These are phyloP conservation scores for Boletus hoseneyae DNA, from an alignment of 1,284 basidiomycete species.

Conservation along the genomic window DNA sequence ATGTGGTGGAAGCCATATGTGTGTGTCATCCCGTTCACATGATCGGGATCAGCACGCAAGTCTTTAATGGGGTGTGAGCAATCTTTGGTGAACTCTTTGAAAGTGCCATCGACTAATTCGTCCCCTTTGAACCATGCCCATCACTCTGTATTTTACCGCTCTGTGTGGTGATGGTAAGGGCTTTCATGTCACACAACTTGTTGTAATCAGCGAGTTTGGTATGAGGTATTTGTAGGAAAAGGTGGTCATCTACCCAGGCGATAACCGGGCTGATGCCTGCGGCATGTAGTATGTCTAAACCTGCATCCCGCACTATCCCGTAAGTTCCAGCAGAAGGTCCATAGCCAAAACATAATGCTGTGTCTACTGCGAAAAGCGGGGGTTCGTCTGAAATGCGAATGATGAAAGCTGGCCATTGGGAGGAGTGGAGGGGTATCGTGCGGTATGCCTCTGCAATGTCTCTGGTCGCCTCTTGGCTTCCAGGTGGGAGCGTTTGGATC, in stretches of 20 bases:
- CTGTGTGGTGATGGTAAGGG: neutral
- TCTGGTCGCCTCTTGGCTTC: neutral
- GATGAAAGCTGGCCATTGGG: slow-evolving; percentile 2
- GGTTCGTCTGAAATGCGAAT: neutral
- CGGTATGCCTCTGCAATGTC: slow-evolving; percentile 8
- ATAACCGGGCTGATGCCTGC: neutral
- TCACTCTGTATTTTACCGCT: neutral
- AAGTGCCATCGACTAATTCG: neutral
- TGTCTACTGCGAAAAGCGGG: slow-evolving; percentile 1
- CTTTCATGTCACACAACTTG: neutral
- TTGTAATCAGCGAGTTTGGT: neutral
- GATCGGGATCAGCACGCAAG: no score
- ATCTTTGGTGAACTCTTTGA: slow-evolving; percentile 6
- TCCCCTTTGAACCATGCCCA: neutral
- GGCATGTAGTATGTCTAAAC: neutral
- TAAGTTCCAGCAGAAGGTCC: slow-evolving; percentile 33
- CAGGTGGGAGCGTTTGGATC: neutral
- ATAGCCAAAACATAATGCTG: slow-evolving; percentile 19
- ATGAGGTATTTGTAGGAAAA: neutral
- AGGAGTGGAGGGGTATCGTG: slow-evolving; percentile 3
- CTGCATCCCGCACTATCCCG: slow-evolving; percentile 33
- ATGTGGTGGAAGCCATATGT: neutral
- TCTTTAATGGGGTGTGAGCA: neutral
- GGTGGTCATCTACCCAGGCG: slow-evolving; percentile 8
- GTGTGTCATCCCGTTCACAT: neutral